Evolutionary conservation across 768 basidiomycete species (phyloP), one percentile per base, ranked within the genome.

Genomic region (Pulveroboletus sp.): DNA sequence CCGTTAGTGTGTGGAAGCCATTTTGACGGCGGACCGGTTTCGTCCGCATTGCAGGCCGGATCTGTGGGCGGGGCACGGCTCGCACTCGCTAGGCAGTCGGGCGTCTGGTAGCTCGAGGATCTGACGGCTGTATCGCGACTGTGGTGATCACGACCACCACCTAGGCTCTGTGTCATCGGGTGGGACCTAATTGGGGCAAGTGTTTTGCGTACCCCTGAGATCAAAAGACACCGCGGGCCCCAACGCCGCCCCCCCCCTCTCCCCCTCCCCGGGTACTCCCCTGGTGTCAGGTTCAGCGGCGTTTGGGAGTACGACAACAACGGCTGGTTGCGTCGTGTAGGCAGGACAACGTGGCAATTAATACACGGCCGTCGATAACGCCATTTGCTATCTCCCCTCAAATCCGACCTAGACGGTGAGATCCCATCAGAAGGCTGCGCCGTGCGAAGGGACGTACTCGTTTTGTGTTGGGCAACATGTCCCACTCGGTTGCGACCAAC

Each of bases 101-200:
- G 41, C n/a, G 40, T 44, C 48, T 42, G 31, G 6, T 42, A 51
- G 42, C 35, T 18, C 52, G 37, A 51, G 47, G 50, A 60, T 62
- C 57, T 52, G 59, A 60, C 59, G 47, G 32, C 30, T 7, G 45
- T 36, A 44, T 42, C 43, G 50, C 28, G 41, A 52, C 35, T 28
- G 3, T 21, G 40, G 42, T 51, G 43, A 60, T 60, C 40, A 59
- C 62, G 52, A 58, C 21, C 52, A 58, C 21, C 52, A 35, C n/a
- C 28, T 18, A 15, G 43, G n/a, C 42, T 14, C 31, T 33, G 32
- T 47, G 49, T 55, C 57, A 55, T 47, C 32, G 50, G 57, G 14
- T 18, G 28, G 11, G 32, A 5, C 35, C 58, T 35, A 33, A 44
- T 47, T 46, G 21, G 36, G 56, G 39, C 17, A 47, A 42, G 35